These are phyloP conservation scores for Albugo candida DNA, from an alignment of 352 stramenopile genomes.

Conservation along the genomic window DNA sequence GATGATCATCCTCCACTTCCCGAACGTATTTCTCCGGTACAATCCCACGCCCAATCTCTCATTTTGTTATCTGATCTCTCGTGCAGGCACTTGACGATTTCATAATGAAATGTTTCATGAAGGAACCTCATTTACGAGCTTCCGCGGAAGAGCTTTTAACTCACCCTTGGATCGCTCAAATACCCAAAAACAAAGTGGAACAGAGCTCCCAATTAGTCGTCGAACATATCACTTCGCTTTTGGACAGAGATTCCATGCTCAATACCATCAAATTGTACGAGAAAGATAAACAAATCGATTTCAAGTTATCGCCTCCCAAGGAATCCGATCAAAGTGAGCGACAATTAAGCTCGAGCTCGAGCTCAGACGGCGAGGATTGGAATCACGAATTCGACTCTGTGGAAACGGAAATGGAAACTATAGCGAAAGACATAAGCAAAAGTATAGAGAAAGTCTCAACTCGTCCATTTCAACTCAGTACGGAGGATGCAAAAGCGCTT, in stretches of 20 bases:
- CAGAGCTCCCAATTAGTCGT: conserved; percentile 68
- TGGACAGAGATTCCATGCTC: conserved; percentile 58
- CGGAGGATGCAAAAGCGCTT: conserved; percentile 52
- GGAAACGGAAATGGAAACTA: background rate
- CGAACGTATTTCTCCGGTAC: conserved; percentile 68
- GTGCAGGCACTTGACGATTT: conserved; percentile 76
- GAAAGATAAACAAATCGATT: conserved; percentile 16
- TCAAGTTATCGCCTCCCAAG: background rate
- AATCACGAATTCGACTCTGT: conserved; percentile 51
- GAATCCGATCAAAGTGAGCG: too few species aligned
- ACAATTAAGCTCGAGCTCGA: background rate
- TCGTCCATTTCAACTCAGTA: conserved; percentile 32
- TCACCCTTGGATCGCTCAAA: conserved; percentile 82
- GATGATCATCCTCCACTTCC: conserved; percentile 83
- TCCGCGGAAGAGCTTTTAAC: conserved; percentile 71
- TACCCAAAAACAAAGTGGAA: conserved; percentile 74
- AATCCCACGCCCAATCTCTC: conserved; percentile 2
- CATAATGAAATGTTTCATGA: conserved; percentile 85
- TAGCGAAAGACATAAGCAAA: background rate
- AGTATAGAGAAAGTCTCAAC: background rate
- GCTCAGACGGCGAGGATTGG: conserved; percentile 49
- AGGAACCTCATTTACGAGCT: conserved; percentile 64
- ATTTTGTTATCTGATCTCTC: background rate
- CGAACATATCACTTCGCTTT: conserved; percentile 49
- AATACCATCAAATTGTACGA: conserved; percentile 78